phyloP scores from a whole-genome alignment of 108 stramenopile genomes.

The Skeletonema potamos region DNA sequence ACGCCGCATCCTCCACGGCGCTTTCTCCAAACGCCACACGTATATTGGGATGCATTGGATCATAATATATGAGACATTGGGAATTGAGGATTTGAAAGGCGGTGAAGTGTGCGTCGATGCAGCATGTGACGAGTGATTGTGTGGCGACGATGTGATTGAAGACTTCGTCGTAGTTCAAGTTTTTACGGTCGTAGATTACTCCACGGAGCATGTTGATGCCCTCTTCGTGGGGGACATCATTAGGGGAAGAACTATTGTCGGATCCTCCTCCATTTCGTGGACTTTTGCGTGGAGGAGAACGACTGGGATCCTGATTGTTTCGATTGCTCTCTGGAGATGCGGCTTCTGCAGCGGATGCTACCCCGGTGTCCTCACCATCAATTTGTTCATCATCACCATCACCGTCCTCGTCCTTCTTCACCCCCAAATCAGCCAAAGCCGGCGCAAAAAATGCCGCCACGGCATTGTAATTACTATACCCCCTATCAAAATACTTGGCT shows the following conservation, averaged over 20 bases:
- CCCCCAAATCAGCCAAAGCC: slow-evolving; percentile 19
- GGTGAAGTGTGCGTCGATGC: slow-evolving; percentile 63
- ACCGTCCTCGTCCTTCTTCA: background rate
- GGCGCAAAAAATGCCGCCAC: slow-evolving; percentile 47
- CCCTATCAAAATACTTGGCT: slow-evolving; percentile 43
- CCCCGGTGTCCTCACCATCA: background rate
- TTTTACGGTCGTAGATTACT: slow-evolving; percentile 55
- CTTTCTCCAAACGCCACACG: slow-evolving; percentile 26
- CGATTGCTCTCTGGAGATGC: background rate
- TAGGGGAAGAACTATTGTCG: background rate
- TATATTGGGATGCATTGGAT: slow-evolving; percentile 29
- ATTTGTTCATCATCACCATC: background rate
- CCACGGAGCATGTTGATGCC: slow-evolving; percentile 47
- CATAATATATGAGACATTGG: slow-evolving; percentile 39
- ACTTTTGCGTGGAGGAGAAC: background rate
- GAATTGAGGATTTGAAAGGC: slow-evolving; percentile 48
- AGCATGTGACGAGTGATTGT: slow-evolving; percentile 53
- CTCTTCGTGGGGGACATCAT: background rate
- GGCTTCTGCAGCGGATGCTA: background rate
- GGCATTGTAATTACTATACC: slow-evolving; percentile 55
- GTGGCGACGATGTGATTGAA: slow-evolving; percentile 37
- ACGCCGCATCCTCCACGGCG: slow-evolving; percentile 22
- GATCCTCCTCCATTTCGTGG: background rate
- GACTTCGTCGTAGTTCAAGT: slow-evolving; percentile 55
- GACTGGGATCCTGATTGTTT: background rate